Evolutionary conservation across 495 filamentous ascomycete species (phyloP).

Genomic region (Xylaria palmicola): DNA sequence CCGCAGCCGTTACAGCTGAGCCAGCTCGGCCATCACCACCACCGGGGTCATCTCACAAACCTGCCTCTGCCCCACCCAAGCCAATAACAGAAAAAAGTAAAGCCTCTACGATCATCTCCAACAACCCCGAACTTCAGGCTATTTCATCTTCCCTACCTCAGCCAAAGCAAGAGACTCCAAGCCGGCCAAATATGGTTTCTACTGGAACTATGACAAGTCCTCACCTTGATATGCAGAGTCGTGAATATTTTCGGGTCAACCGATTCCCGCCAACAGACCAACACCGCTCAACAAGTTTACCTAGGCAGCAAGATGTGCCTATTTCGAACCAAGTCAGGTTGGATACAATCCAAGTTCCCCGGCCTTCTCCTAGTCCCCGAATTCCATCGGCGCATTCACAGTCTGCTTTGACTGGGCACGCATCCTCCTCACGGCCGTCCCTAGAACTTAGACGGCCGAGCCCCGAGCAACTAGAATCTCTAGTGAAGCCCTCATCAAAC

Average conservation of each 20-base stretch:
- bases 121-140: constrained; percentile 51
- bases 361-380: constrained; percentile 26
- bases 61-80: constrained; percentile 39
- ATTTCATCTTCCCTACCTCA: constrained; percentile 49
- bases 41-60: constrained; percentile 29
- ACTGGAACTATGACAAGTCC: constrained; percentile 89
- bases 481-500: constrained; percentile 32
- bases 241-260: constrained; percentile 57
- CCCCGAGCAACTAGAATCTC: constrained; percentile 57
- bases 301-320: constrained; percentile 38
- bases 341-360: constrained; percentile 21
- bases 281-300: constrained; percentile 58
- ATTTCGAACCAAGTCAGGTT: constrained; percentile 32
- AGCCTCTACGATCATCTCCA: constrained; percentile 53
- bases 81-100: constrained; percentile 43
- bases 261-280: constrained; percentile 59
- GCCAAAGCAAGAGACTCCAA: constrained; percentile 58
- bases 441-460: constrained; percentile 71
- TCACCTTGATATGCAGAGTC: constrained; percentile 53
- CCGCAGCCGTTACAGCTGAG: constrained; percentile 16
- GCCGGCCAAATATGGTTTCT: constrained; percentile 75
- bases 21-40: constrained; percentile 20
- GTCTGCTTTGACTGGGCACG: constrained; percentile 40
- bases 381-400: constrained; percentile 52
- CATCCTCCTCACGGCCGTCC: constrained; percentile 77